Base-by-base conservation (phyloP, 2,329 filamentous ascomycete genomes). In the Nemania serpens region DNA sequence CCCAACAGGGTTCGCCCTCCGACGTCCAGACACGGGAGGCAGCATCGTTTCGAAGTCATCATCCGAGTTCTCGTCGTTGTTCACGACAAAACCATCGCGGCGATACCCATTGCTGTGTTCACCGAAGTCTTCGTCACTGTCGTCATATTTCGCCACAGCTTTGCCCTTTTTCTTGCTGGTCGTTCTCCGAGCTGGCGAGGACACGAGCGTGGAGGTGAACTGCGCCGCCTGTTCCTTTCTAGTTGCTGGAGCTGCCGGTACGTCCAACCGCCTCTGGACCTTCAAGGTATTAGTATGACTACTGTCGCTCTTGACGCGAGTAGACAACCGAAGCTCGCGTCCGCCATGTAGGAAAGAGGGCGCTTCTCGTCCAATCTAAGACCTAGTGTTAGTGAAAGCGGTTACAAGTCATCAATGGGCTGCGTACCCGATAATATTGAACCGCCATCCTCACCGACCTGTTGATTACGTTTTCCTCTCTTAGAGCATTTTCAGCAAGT, bases 401-500 rank as follows among this genome's bases (percentile, higher is more conserved):
- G 46, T 48, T 33, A 52, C 29, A 12, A 5, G n/a, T 36, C 13
- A 9, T 9, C 13, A 39, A 17, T 36, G 0, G 36, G 4, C 29
- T 48, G 57, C 83, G 78, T 78, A 89, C 87, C 60, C 80, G 77
- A 49, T 93, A 81, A 72, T 97, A 97, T 66, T 90, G 87, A 55
- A 87, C 84, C 1, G 91, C 84, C 72, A 96, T 93, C 4, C 85
- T 85, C 48, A 78, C 79, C 45, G 77, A 78, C 64, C 74, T 77
- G 71, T 88, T 90, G 58, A 87, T 78, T 51, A 84, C 78, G 70
- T 91, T 91, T 36, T 88, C 78, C 75, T 97, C 92, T 13, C 74
- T 75, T 25, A 99, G 78, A 5, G 88, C 91, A 46, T 89, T 88
- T 70, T 96, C 90, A 5, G 84, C 84, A 7, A 91, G 78, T 10